phyloP scores from a whole-genome alignment of 768 basidiomycete species.

The Suillus subaureus region DNA sequence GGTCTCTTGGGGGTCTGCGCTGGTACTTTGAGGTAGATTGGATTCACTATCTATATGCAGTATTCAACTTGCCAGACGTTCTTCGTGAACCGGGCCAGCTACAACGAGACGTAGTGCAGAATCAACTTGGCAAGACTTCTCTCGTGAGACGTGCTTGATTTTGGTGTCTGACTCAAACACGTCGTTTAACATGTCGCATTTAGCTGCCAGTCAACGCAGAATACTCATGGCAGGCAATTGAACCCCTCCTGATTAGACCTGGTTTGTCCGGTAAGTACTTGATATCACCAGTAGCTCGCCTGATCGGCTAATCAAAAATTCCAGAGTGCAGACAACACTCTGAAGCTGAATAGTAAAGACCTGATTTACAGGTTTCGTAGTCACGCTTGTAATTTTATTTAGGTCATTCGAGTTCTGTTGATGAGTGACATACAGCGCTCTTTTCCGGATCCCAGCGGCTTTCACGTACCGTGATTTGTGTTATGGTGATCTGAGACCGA shows the following conservation, averaged over 20 bases:
- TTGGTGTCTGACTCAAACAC: conserved; percentile 5
- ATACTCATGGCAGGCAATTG: conserved; percentile 54
- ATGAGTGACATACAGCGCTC: not conserved
- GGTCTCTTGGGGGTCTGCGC: not conserved
- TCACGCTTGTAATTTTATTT: not conserved
- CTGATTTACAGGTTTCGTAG: not conserved
- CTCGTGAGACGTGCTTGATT: not conserved
- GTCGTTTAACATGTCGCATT: conserved; percentile 44
- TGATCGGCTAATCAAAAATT: not conserved
- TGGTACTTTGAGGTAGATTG: conserved; percentile 5
- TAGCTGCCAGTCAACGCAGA: conserved; percentile 50
- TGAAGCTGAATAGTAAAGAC: not conserved
- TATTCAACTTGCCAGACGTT: conserved; percentile 47
- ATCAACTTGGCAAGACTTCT: conserved; percentile 43
- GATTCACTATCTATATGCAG: conserved; percentile 30
- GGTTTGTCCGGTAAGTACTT: conserved; percentile 50
- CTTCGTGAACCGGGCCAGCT: conserved; percentile 49
- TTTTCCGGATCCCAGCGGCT: not conserved
- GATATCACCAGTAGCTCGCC: not conserved
- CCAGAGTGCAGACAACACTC: not conserved
- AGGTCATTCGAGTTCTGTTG: not conserved
- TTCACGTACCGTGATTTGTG: not conserved
- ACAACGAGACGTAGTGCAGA: conserved; percentile 45
- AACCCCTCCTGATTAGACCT: conserved; percentile 46
- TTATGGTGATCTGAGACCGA: conserved; percentile 1